A percentile compares a stretch with the other conserved stretches of the same genome.
These are phyloP conservation scores for Pleurotus eryngii DNA, from an alignment of 768 basidiomycete species.

Conservation along the genomic window DNA sequence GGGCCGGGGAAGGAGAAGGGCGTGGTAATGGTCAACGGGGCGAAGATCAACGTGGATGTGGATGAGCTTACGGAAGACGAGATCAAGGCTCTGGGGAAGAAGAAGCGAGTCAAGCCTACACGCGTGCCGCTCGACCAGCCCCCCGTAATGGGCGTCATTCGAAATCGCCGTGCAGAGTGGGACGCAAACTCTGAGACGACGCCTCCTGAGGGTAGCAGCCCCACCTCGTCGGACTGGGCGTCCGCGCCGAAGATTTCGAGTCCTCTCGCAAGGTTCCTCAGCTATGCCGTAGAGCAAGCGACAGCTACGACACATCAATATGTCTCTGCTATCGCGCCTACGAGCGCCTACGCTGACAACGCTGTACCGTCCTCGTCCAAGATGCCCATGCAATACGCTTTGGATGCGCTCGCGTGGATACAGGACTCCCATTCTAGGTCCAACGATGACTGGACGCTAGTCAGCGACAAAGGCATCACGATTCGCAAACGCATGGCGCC, in stretches of 20 bases:
- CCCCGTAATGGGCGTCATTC: slow-evolving; percentile 69
- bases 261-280: slow-evolving; percentile 68
- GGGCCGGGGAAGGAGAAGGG: slow-evolving; percentile 80
- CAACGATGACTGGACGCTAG: slow-evolving; percentile 67
- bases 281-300: slow-evolving; percentile 72
- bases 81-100: slow-evolving; percentile 75
- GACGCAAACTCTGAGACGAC: slow-evolving; percentile 44
- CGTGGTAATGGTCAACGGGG: slow-evolving; percentile 85
- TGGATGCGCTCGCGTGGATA: slow-evolving; percentile 80
- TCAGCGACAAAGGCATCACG: slow-evolving; percentile 73
- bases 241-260: slow-evolving; percentile 66
- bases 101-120: slow-evolving; percentile 81
- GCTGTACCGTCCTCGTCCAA: slow-evolving; percentile 51
- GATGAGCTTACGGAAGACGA: slow-evolving; percentile 88
- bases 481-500: slow-evolving; percentile 74
- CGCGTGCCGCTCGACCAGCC: slow-evolving; percentile 94
- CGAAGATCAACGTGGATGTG: slow-evolving; percentile 77
- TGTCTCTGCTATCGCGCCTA: slow-evolving; percentile 74
- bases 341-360: slow-evolving; percentile 36
- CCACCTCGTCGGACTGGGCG: slow-evolving; percentile 36
- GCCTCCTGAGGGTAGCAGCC: slow-evolving; percentile 14
- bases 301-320: slow-evolving; percentile 71
- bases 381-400: slow-evolving; percentile 73
- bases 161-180: slow-evolving; percentile 72
- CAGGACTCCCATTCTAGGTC: slow-evolving; percentile 63